Conservation (phyloP, 352 stramenopile genomes). For the Blastocystis sp. region DNA sequence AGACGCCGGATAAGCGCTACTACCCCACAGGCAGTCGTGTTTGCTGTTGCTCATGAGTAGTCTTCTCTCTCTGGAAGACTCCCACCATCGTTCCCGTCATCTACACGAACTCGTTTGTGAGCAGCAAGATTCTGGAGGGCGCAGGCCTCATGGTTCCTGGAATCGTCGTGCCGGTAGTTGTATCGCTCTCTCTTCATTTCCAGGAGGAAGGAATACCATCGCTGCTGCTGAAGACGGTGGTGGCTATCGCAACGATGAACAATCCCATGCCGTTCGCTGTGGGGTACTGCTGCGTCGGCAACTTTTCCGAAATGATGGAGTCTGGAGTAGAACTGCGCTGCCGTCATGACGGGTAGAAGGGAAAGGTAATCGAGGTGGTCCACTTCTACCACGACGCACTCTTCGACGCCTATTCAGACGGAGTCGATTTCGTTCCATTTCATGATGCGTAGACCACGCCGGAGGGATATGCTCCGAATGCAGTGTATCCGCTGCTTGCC, state of each 20-base stretch:
- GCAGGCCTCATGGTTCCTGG: conserved; percentile 63
- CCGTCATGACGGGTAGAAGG: conserved; percentile 35
- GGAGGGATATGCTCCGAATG: background rate
- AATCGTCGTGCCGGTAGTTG: conserved; percentile 28
- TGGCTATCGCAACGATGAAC: conserved; percentile 2
- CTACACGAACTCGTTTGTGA: conserved; percentile 69
- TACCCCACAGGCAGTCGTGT: conserved; percentile 13
- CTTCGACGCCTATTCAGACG: conserved; percentile 3
- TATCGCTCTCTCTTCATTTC: background rate
- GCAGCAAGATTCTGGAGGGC: conserved; percentile 51
- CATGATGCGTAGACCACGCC: background rate
- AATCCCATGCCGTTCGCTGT: conserved; percentile 64
- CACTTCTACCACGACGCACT: conserved; percentile 27
- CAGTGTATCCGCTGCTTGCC: background rate
- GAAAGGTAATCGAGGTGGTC: conserved; percentile 50
- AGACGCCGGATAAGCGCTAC: conserved; percentile 16
- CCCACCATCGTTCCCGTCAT: conserved; percentile 42
- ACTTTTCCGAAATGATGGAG: conserved; percentile 1
- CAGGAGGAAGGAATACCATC: conserved; percentile 47
- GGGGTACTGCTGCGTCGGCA: conserved; percentile 30
- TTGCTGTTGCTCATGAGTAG: background rate
- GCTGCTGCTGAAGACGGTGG: conserved; percentile 46
- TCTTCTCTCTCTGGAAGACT: conserved; percentile 45
- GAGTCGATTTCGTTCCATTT: background rate
- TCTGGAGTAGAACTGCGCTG: background rate